Conservation (phyloP, 352 stramenopile genomes). For the Phytophthora syringae region DNA sequence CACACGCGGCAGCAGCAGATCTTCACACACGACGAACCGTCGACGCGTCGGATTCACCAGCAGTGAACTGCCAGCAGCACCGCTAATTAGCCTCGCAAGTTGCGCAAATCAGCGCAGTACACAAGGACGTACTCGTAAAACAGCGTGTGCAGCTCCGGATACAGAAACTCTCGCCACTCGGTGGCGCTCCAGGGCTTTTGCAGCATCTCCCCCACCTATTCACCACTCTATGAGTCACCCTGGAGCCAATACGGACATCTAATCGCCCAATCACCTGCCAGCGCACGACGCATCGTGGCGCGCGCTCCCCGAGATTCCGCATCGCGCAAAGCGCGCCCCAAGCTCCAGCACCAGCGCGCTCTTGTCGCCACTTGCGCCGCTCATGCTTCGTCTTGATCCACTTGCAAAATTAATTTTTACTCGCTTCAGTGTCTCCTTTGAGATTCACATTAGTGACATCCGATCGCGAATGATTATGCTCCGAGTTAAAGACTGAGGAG, state of each 20-base stretch:
- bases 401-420: too few relatives aligned
- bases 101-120: not conserved
- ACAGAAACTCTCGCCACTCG: slow-evolving; percentile 62
- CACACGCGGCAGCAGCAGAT: slow-evolving; percentile 65
- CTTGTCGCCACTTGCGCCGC: slow-evolving; percentile 47
- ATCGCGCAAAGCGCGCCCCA: slow-evolving; percentile 69
- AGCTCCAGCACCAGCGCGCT: slow-evolving; percentile 83
- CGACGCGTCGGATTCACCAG: slow-evolving; percentile 78
- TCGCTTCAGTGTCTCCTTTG: too few relatives aligned
- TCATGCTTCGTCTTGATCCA: slow-evolving; percentile 33
- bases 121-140: slow-evolving; percentile 73
- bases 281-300: slow-evolving; percentile 63
- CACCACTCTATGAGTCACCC: not conserved
- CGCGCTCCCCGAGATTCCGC: slow-evolving; percentile 76
- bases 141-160: slow-evolving; percentile 58
- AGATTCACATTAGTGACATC: slow-evolving; percentile 5
- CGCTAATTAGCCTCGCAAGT: not conserved
- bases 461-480: slow-evolving; percentile 10
- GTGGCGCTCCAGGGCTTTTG: slow-evolving; percentile 30
- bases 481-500: slow-evolving; percentile 14
- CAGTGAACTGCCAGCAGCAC: slow-evolving; percentile 45
- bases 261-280: slow-evolving; percentile 59
- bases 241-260: not conserved
- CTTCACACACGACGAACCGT: slow-evolving; percentile 82
- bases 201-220: slow-evolving; percentile 66